A percentile compares a stretch with the other conserved stretches of the same genome.
These are phyloP conservation scores for Lasiodiplodia citricola DNA, from an alignment of 2,329 filamentous ascomycete genomes.

Conservation along the genomic window DNA sequence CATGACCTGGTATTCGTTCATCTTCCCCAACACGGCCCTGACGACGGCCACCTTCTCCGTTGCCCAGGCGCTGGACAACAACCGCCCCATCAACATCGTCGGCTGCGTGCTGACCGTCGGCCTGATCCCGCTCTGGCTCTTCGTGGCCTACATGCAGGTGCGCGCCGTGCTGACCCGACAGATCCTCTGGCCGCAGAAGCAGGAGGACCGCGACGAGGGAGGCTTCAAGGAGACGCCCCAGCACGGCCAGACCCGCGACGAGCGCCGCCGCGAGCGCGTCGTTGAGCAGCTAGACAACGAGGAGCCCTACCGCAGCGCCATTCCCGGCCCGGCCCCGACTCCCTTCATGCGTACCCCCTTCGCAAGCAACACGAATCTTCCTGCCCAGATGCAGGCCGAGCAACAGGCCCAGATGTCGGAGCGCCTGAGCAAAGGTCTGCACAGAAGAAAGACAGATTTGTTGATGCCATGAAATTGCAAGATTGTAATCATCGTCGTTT, in stretches of 20 bases:
- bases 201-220: conserved; percentile 67
- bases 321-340: conserved; percentile 1
- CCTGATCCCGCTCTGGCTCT: conserved; percentile 70
- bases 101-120: conserved; percentile 71
- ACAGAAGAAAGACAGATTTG: conserved; percentile 10
- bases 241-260: conserved; percentile 15
- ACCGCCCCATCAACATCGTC: conserved; percentile 64
- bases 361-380: conserved; percentile 6
- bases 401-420: conserved; percentile 1
- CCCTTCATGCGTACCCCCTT: conserved; percentile 21
- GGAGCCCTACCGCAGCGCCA: neutral
- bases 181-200: conserved; percentile 78
- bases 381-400: neutral
- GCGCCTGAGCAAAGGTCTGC: neutral
- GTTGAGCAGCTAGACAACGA: conserved; percentile 10
- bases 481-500: neutral
- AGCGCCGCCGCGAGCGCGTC: conserved; percentile 12
- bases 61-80: conserved; percentile 53
- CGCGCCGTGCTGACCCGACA: conserved; percentile 68
- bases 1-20: conserved; percentile 86
- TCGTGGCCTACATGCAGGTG: conserved; percentile 73
- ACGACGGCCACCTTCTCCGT: conserved; percentile 75
- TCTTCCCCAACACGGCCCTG: conserved; percentile 80
- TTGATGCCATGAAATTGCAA: neutral
- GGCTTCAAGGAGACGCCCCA: conserved; percentile 51